phyloP scores from a whole-genome alignment of 1,284 basidiomycete genomes.

The Meripilus lineatus region DNA sequence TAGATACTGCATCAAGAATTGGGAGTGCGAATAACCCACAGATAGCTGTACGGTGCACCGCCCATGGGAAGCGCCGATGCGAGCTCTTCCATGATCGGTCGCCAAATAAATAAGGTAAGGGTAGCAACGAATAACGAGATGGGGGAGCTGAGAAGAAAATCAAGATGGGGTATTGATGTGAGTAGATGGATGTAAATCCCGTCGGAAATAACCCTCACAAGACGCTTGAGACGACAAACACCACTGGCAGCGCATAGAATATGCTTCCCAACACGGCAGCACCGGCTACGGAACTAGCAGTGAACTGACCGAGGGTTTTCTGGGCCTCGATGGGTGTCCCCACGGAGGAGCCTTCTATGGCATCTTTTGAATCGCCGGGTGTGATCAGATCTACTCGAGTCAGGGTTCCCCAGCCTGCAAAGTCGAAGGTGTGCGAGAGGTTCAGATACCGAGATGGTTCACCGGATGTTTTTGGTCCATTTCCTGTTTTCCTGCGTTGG shows the following conservation, averaged over 20 bases:
- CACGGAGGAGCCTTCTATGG: too few relatives aligned
- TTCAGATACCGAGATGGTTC: slow-evolving; percentile 58
- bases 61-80: slow-evolving; percentile 60
- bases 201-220: slow-evolving; percentile 43
- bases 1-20: neutral
- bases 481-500: slow-evolving; percentile 37
- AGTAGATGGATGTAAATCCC: too few relatives aligned
- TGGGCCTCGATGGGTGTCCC: slow-evolving; percentile 26
- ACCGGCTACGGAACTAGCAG: slow-evolving; percentile 58
- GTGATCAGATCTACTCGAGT: slow-evolving; percentile 37
- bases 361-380: slow-evolving; percentile 28
- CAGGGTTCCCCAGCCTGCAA: slow-evolving; percentile 62
- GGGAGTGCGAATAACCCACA: slow-evolving; percentile 31
- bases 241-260: slow-evolving; percentile 66
- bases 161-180: neutral
- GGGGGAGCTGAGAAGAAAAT: slow-evolving; percentile 55
- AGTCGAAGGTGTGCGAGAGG: slow-evolving; percentile 60
- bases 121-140: slow-evolving; percentile 60
- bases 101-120: slow-evolving; percentile 58
- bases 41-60: slow-evolving; percentile 66
- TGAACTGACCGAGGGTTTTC: slow-evolving; percentile 49
- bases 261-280: slow-evolving; percentile 67
- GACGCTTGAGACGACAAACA: slow-evolving; percentile 51
- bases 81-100: slow-evolving; percentile 67
- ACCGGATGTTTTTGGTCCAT: slow-evolving; percentile 39